Conservation (phyloP, 352 stramenopile species). For the Phytophthora aleatoria region DNA sequence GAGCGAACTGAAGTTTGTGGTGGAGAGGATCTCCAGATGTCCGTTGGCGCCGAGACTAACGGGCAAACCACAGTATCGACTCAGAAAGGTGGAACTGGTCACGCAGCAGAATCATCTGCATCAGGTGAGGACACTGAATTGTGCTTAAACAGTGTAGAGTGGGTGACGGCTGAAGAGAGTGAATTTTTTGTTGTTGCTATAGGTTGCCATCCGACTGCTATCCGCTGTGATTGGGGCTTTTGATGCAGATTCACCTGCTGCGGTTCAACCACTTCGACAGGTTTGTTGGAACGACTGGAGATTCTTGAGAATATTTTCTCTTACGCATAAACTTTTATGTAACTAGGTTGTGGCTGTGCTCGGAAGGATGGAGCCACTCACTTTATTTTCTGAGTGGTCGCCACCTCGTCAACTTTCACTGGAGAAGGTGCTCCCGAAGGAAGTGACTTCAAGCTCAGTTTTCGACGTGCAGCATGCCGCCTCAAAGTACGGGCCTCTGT, state of each 20-base stretch:
- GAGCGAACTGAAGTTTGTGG: constrained; percentile 88
- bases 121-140: constrained; percentile 49
- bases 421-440: constrained; percentile 40
- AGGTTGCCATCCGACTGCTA: constrained; percentile 80
- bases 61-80: constrained; percentile 70
- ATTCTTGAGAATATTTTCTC: not conserved
- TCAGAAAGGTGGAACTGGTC: constrained; percentile 48
- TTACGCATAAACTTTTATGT: not conserved
- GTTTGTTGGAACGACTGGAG: constrained; percentile 28
- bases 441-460: constrained; percentile 63
- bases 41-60: constrained; percentile 57
- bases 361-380: constrained; percentile 62
- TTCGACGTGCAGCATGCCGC: constrained; percentile 62
- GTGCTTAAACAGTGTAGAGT: not conserved
- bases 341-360: constrained; percentile 67
- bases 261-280: constrained; percentile 65
- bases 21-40: constrained; percentile 79
- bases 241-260: constrained; percentile 48
- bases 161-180: not conserved
- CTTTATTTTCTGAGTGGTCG: constrained; percentile 82
- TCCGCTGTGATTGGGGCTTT: constrained; percentile 62
- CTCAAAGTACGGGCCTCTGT: constrained; percentile 44
- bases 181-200: constrained; percentile 2
- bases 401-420: constrained; percentile 62
- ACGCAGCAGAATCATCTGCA: constrained; percentile 81